Base-by-base conservation (phyloP, 2,329 filamentous ascomycete genomes). In the Sphaceloma murrayae region DNA sequence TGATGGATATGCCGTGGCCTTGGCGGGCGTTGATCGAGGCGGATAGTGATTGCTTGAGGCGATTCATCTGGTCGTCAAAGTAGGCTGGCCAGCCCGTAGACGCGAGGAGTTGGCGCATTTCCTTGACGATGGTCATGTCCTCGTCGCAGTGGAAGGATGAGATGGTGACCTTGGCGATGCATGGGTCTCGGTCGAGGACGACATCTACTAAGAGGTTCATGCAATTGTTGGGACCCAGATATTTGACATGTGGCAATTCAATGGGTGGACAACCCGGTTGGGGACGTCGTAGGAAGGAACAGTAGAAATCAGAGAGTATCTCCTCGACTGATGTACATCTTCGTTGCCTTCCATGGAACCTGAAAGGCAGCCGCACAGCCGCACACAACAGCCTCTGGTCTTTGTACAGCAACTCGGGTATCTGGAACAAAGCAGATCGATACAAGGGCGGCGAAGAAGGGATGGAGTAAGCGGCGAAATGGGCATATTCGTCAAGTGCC, bases 241-340 rank as follows among this genome's bases (percentile, higher is more conserved):
- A 40, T 17, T 22, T 30, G 36, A 40, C 30, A 17, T 30, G 21
- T 9, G 36, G 36, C 5, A 40, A 30, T 13, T 40, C 36, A 10
- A 19, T 17, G 8, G 36, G 24, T 7, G 36, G 36, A 19, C 13
- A 27, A 16, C 36, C 24, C 4, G 11, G 22, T 4, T 8, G 22
- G 10, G 36, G 36, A 22, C 30, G 19, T 26, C 21, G 11, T 5
- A 40, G 36, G 24, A 40, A 40, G 22, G 22, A 22, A 22, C 18
- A 40, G 6, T 24, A 26, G n/a, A 18, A 22, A 11, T 22, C 5
- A 4, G 24, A 30, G 36, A 40, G n/a, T n/a, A n/a, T n/a, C n/a
- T n/a, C n/a, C n/a, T n/a, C n/a, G n/a, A 29, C 11, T 18, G 36
- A 30, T 27, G n/a, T 19, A 22, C 34, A 26, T 38, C 34, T 27